Evolutionary conservation across 164 flowering plant species (phyloP).

Genomic region (Umbellularia californica): DNA sequence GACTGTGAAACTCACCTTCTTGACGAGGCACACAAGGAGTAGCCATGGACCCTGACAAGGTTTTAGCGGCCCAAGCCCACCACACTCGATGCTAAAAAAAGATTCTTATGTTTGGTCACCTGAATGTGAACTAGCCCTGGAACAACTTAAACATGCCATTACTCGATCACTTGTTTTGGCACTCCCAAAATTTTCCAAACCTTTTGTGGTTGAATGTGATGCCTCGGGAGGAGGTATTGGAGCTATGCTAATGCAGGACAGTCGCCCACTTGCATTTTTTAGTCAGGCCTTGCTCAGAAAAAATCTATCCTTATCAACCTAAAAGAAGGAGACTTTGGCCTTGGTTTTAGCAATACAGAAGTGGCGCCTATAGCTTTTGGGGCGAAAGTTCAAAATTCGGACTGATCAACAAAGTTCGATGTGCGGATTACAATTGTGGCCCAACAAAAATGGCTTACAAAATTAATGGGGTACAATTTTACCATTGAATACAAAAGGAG

Average conservation of each 20-base stretch:
- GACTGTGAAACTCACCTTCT: too few relatives aligned
- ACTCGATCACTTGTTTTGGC: background rate
- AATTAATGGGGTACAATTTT: too few relatives aligned
- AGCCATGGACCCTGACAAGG: background rate
- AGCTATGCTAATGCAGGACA: background rate
- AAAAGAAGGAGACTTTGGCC: background rate
- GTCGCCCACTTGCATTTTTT: background rate
- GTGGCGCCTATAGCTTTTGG: background rate
- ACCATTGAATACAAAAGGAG: too few relatives aligned
- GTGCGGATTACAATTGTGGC: too few relatives aligned
- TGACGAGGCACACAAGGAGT: background rate
- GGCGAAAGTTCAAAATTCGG: background rate
- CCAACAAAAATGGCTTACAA: too few relatives aligned
- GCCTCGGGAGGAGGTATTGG: background rate
- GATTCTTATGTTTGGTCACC: background rate
- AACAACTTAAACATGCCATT: too few relatives aligned
- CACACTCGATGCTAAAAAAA: background rate
- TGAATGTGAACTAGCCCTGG: background rate
- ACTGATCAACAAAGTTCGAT: background rate
- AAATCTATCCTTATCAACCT: background rate
- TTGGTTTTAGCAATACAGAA: background rate
- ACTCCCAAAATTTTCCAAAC: background rate
- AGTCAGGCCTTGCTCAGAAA: background rate
- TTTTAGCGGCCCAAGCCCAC: constrained; percentile 1
- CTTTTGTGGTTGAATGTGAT: constrained; percentile 2